A percentile compares a stretch with the other conserved stretches of the same genome.
These are phyloP conservation scores for Fusarium nanum DNA, from an alignment of 2,329 filamentous ascomycete species.

Conservation along the genomic window DNA sequence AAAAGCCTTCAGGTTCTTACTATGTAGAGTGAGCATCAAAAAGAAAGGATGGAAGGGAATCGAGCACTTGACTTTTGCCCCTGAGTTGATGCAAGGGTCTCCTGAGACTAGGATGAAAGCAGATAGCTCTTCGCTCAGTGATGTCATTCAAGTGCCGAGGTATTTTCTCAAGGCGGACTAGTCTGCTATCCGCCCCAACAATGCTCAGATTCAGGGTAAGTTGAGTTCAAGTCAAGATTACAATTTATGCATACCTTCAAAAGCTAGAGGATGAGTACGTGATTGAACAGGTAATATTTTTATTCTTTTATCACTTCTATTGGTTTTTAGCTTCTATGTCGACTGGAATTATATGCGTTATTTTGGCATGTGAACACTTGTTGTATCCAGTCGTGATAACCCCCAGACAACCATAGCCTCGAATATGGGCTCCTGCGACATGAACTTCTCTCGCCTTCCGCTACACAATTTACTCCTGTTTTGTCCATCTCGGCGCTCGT, in stretches of 20 bases:
- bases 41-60: background rate
- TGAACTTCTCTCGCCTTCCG: background rate
- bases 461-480: background rate
- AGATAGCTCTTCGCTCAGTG: background rate
- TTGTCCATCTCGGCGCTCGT: background rate
- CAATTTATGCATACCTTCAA: background rate
- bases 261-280: background rate
- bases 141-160: background rate
- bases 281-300: fast-evolving
- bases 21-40: background rate
- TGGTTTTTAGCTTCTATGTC: background rate
- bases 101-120: background rate
- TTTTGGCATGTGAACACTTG: too few species aligned
- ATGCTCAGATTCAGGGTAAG: background rate
- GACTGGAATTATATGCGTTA: too few species aligned
- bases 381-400: too few species aligned
- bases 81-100: background rate
- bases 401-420: too few species aligned
- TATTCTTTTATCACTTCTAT: background rate
- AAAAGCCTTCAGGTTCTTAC: background rate
- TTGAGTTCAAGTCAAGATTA: background rate
- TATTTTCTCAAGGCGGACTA: background rate
- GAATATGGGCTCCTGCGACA: fast-evolving
- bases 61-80: background rate
- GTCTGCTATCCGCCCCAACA: fast-evolving